Percentiles rank a stretch among this genome's conserved stretches.
Conservation (phyloP, 176 grass and related monocot genomes). For the Microstegium vimineum region DNA sequence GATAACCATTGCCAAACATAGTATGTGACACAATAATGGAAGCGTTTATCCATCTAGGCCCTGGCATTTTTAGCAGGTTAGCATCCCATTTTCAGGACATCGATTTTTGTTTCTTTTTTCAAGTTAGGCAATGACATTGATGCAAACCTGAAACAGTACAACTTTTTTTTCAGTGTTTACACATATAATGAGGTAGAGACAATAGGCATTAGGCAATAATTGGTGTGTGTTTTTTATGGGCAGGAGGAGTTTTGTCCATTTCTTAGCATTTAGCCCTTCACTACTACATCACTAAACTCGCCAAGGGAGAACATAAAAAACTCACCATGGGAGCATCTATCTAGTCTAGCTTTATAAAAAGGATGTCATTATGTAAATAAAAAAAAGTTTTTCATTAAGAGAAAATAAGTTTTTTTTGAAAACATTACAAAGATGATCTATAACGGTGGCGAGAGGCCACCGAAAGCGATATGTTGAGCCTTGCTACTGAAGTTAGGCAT, state of each 20-base stretch:
- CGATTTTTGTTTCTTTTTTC: not conserved
- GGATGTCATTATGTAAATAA: not conserved
- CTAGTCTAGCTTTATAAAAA: not conserved
- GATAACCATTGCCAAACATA: conserved; percentile 25
- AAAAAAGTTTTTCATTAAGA: too few species aligned
- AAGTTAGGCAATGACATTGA: not conserved
- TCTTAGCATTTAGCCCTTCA: not conserved
- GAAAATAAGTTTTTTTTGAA: too few species aligned
- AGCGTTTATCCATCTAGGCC: conserved; percentile 8
- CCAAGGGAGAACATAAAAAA: too few species aligned
- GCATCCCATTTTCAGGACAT: not conserved
- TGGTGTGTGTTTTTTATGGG: not conserved
- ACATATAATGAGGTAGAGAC: not conserved
- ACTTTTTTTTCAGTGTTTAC: not conserved
- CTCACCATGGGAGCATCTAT: not conserved
- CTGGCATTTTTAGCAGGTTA: not conserved
- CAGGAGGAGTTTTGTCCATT: not conserved
- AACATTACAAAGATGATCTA: too few species aligned
- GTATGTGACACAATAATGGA: conserved; percentile 14
- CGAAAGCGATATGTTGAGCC: too few species aligned
- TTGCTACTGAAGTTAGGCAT: too few species aligned
- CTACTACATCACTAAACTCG: not conserved
- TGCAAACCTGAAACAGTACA: not conserved
- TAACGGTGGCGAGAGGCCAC: too few species aligned
- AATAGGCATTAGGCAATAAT: not conserved